phyloP scores from a whole-genome alignment of 495 filamentous ascomycete species.

The Copromyces sp. region DNA sequence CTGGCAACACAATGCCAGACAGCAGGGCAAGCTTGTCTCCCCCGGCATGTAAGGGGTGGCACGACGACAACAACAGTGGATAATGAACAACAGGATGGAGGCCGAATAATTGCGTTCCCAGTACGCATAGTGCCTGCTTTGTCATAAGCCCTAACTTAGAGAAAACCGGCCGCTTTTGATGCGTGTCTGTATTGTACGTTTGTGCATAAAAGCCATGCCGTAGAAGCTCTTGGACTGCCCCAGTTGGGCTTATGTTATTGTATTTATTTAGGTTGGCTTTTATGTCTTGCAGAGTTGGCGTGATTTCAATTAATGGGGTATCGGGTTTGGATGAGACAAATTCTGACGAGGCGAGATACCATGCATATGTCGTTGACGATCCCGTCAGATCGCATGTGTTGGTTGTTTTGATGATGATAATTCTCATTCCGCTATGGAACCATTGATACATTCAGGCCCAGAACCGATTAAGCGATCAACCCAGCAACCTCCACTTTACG shows the following conservation, averaged over 20 bases:
- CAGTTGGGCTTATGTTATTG: neutral
- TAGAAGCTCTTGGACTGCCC: neutral
- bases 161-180: neutral
- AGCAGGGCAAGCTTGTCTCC: constrained; percentile 73
- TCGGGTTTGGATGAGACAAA: neutral
- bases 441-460: neutral
- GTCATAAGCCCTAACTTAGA: neutral
- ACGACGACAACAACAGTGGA: neutral
- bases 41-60: constrained; percentile 60
- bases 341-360: neutral
- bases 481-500: neutral
- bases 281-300: neutral
- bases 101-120: neutral
- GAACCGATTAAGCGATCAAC: neutral
- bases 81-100: neutral
- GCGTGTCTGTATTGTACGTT: constrained; percentile 3
- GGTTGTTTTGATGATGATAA: neutral
- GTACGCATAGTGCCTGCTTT: neutral
- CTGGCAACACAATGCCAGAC: constrained; percentile 66
- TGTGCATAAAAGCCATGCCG: neutral
- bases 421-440: neutral
- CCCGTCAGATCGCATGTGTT: neutral
- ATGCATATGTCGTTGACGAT: neutral
- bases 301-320: neutral
- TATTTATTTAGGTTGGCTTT: neutral